These are phyloP conservation scores for Leccinum fallax DNA, from an alignment of 1,284 basidiomycete genomes.

Conservation along the genomic window DNA sequence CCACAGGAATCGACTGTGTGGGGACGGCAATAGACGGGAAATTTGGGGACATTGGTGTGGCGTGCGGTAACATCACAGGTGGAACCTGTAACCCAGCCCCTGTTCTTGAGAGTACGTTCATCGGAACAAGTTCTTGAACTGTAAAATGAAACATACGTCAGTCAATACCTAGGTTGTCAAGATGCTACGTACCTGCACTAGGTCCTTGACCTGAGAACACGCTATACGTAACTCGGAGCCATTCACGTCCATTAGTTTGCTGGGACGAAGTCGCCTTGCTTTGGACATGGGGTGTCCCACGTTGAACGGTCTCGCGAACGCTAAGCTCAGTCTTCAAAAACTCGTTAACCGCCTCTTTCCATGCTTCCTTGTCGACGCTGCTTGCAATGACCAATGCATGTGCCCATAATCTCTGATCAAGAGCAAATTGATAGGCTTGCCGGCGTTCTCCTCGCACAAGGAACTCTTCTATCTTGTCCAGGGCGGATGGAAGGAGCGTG, in stretches of 20 bases:
- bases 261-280: slow-evolving; percentile 11
- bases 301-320: slow-evolving; percentile 35
- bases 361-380: slow-evolving; percentile 90
- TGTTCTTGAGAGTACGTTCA: slow-evolving; percentile 50
- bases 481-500: slow-evolving; percentile 55
- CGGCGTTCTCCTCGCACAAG: slow-evolving; percentile 84
- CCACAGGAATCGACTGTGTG: slow-evolving; percentile 48
- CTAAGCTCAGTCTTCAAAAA: slow-evolving; percentile 85
- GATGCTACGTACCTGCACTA: slow-evolving; percentile 58
- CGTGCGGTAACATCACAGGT: slow-evolving; percentile 36
- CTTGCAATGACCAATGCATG: slow-evolving; percentile 97
- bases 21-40: slow-evolving; percentile 49
- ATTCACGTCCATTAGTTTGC: slow-evolving; percentile 59
- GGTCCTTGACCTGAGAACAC: slow-evolving; percentile 85
- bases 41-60: slow-evolving; percentile 68
- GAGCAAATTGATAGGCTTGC: slow-evolving; percentile 87
- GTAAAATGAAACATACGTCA: slow-evolving; percentile 10
- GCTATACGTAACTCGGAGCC: slow-evolving; percentile 83
- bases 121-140: slow-evolving; percentile 81
- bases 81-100: slow-evolving; percentile 44
- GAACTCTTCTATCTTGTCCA: slow-evolving; percentile 81
- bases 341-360: slow-evolving; percentile 88
- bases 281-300: slow-evolving; percentile 19
- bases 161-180: neutral
- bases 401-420: slow-evolving; percentile 89